phyloP scores from a whole-genome alignment of 129 eudicot genomes.

The Flaveria robusta region DNA sequence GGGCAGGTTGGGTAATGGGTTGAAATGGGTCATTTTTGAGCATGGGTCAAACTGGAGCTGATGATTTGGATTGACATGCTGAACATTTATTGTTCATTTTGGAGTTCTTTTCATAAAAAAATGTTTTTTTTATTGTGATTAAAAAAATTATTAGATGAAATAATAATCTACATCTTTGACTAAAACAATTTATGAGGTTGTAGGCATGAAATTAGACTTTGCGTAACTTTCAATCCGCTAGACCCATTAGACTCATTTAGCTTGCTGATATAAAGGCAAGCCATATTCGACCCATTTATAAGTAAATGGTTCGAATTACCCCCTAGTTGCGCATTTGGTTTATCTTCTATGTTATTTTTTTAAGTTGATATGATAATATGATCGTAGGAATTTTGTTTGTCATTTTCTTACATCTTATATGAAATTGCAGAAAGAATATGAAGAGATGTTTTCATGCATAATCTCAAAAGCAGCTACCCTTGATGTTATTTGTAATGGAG shows the following conservation, averaged over 20 bases:
- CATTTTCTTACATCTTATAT: constrained; percentile 13
- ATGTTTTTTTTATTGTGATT: not conserved
- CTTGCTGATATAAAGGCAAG: not conserved
- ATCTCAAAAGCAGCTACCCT: constrained; percentile 80
- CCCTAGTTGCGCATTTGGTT: not conserved
- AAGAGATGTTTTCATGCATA: constrained; percentile 83
- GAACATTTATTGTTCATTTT: not conserved
- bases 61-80: not conserved
- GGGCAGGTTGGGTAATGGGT: not conserved
- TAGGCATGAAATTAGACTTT: not conserved
- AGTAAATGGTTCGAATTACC: too few relatives aligned
- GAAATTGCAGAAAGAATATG: constrained; percentile 66
- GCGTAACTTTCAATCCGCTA: not conserved
- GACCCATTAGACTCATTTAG: not conserved
- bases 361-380: constrained; percentile 15
- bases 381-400: constrained; percentile 7
- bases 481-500: constrained; percentile 71
- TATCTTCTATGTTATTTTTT: constrained; percentile 7
- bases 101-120: not conserved
- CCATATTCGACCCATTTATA: not conserved
- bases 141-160: not conserved
- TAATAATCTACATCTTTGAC: not conserved
- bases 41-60: not conserved
- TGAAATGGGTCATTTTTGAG: not conserved
- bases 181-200: not conserved